Base-by-base conservation (phyloP, 2,329 filamentous ascomycete species). In the Monosporascus sp. region DNA sequence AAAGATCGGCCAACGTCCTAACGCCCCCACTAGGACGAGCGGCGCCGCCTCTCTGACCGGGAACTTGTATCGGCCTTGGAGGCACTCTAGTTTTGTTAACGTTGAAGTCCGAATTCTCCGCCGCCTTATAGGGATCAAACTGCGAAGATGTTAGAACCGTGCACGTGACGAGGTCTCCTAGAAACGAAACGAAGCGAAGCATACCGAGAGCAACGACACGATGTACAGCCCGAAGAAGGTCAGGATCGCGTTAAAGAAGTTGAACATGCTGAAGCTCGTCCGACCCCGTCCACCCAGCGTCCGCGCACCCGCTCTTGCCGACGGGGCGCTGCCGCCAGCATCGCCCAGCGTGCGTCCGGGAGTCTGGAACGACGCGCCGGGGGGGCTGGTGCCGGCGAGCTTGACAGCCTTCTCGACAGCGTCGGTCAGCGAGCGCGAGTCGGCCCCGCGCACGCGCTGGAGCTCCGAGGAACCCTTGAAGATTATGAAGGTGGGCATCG, bases 401-500 rank as follows among this genome's bases (percentile, higher is more conserved):
- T 81, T 82, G 49, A 84, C 74, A 3, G 82, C 83, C 67, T 88
- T 88, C 63, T 86, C 85, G 58, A 97, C 85, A 24, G 89, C 89
- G 52, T 84, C 80, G 37, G 85, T 87, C 44, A 99, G 83, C 49
- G 84, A 85, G 11, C 84, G 79, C 1, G 85, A 82, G 73, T 96
- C 89, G 36, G 92, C 91, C 62, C 94, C 94, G 65, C 82, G 81
- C 66, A 96, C 84, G 34, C 88, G 91, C 60, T 89, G 81, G 66
- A 89, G 80, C 63, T 86, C 83, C 59, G 80, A 77, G 62, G 86
- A 86, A 67, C 83, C 84, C 73, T 89, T 87, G 78, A 90, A 92
- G 71, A 97, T 85, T 69, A 97, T 82, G 74, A 99, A 97, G 50
- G 94, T 97, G 6, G 94, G 94, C 85, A 96, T 92, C 58, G 90